phyloP scores from a whole-genome alignment of 2,329 filamentous ascomycete species.

The Cladophialophora immunda region DNA sequence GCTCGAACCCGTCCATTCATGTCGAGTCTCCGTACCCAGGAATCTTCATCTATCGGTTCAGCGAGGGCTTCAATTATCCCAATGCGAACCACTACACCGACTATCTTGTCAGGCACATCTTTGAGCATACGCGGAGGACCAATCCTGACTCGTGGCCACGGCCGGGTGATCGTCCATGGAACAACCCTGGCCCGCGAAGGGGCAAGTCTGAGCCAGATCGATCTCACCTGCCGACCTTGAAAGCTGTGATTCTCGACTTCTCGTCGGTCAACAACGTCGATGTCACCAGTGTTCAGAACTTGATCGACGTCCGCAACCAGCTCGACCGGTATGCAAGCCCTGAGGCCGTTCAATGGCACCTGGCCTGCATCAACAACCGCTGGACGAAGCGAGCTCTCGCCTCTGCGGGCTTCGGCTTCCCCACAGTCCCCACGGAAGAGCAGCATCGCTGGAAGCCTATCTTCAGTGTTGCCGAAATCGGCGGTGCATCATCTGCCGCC shows the following conservation, averaged over 20 bases:
- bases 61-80: constrained; percentile 95
- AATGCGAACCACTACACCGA: constrained; percentile 92
- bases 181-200: constrained; percentile 80
- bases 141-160: constrained; percentile 71
- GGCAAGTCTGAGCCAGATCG: constrained; percentile 60
- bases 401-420: constrained; percentile 87
- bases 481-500: constrained; percentile 74
- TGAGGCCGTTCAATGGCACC: constrained; percentile 89
- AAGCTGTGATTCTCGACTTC: constrained; percentile 93
- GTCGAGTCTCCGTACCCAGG: constrained; percentile 87
- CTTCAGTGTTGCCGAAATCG: constrained; percentile 89
- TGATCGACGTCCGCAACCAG: constrained; percentile 95
- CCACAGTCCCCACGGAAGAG: constrained; percentile 62
- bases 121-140: constrained; percentile 77
- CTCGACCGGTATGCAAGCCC: constrained; percentile 85
- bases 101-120: constrained; percentile 74
- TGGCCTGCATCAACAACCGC: constrained; percentile 90
- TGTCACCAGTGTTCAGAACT: constrained; percentile 86
- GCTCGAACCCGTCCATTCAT: constrained; percentile 83
- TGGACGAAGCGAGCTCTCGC: constrained; percentile 94
- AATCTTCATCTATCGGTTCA: constrained; percentile 94
- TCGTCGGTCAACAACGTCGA: constrained; percentile 93
- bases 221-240: constrained; percentile 71
- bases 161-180: constrained; percentile 88
- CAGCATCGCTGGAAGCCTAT: constrained; percentile 88